Evolutionary conservation across 176 grass and related monocot species (phyloP), one percentile per base, ranked within the genome.

Genomic region (Melocanna baccifera): DNA sequence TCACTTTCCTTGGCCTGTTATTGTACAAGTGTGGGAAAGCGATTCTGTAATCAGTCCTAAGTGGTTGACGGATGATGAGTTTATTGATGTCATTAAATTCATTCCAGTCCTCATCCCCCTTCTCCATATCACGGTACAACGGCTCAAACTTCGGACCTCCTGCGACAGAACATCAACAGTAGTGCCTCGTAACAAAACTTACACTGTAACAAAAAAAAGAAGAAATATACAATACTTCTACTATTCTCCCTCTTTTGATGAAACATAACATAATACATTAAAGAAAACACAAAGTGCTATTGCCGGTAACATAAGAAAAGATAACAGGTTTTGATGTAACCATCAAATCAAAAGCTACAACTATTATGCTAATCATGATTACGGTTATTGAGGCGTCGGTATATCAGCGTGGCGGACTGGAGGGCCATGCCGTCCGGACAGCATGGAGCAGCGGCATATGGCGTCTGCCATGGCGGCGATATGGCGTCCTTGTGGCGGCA

Each of bases 71-170:
- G 78, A 98, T 98, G 69, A 98, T 98, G 76, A 98, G 93, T 41
- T 98, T 98, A 80, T 98, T 98, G 59, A 98, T 98, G 72, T 98
- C 96, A 85, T 98, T 98, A 77, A 98, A 98, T 81, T 98, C 96
- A 89, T 98, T 98, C 96, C 96, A 98, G 75, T 98, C 96, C 86
- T 98, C 96, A 56, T 98, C 96, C 77, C 96, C 96, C 81, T 94
- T 98, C 73, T 98, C 96, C 96, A 98, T 98, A 71, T 98, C 96
- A 80, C 96, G 87, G 68, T 98, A 95, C 69, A 98, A 78, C 12
- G 96, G 96, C 89, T 98, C 96, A 89, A 98, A 98, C 85, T 98
- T 98, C 4, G 96, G 96, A 64, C 93, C 96, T 14, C 96, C 93
- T 98, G 83, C 45, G 13, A 84, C 2, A 69, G 75, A 10, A 2